These are phyloP conservation scores for Aquilaria sinensis DNA, from an alignment of 345 rosid genomes.

Conservation along the genomic window DNA sequence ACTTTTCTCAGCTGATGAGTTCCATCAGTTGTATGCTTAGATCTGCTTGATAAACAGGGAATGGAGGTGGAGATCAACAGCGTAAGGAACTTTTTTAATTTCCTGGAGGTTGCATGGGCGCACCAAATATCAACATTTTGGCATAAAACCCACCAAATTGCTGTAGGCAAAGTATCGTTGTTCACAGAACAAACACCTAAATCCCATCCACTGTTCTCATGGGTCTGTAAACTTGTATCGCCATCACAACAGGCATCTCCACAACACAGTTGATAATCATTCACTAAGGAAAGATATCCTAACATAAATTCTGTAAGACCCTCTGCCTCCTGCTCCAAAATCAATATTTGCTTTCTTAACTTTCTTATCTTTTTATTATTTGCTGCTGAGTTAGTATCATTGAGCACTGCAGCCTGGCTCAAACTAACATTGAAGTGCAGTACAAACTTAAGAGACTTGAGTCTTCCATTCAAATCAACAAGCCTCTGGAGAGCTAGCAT, in stretches of 20 bases:
- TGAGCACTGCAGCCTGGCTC: slow-evolving; percentile 35
- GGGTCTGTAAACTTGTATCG: slow-evolving; percentile 17
- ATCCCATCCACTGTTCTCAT: slow-evolving; percentile 40
- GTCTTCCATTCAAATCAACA: slow-evolving; percentile 74
- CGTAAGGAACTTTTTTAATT: slow-evolving; percentile 57
- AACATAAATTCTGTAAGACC: slow-evolving; percentile 60
- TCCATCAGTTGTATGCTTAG: slow-evolving; percentile 18
- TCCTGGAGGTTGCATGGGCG: slow-evolving; percentile 48
- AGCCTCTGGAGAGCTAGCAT: slow-evolving; percentile 77
- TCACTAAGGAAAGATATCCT: slow-evolving; percentile 33
- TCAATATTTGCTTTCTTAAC: slow-evolving; percentile 36
- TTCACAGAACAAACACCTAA: slow-evolving; percentile 47
- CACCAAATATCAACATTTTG: slow-evolving; percentile 80
- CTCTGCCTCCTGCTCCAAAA: slow-evolving; percentile 59
- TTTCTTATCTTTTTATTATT: slow-evolving; percentile 28
- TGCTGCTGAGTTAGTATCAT: slow-evolving; percentile 21
- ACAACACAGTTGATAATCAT: slow-evolving; percentile 20
- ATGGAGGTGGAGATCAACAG: slow-evolving; percentile 45
- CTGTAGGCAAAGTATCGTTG: slow-evolving; percentile 47
- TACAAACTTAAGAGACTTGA: slow-evolving; percentile 57
- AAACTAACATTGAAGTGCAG: slow-evolving; percentile 35
- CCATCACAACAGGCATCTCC: slow-evolving; percentile 13
- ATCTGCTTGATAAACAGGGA: slow-evolving; percentile 27
- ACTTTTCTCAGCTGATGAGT: slow-evolving; percentile 26
- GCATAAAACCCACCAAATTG: slow-evolving; percentile 73